Evolutionary conservation across 345 rosid species (phyloP).

Genomic region (Salix arbutifolia): DNA sequence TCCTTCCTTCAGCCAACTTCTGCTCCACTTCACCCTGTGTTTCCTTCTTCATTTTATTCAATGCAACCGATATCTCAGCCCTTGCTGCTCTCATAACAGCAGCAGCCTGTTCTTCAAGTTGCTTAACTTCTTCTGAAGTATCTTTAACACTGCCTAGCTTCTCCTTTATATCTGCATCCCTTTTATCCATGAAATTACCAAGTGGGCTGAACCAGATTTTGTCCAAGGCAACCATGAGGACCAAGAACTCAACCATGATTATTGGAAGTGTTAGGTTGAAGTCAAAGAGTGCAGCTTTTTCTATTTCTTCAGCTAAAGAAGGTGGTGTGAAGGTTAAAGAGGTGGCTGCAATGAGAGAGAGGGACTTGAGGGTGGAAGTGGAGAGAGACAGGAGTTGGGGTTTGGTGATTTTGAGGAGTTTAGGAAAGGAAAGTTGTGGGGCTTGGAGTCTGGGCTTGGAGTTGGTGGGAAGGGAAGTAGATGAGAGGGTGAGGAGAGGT

Average conservation of each 20-base stretch:
- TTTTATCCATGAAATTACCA: slow-evolving; percentile 82
- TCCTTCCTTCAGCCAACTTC: slow-evolving; percentile 60
- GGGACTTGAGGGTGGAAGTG: slow-evolving; percentile 48
- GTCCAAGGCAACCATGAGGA: slow-evolving; percentile 85
- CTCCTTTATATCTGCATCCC: slow-evolving; percentile 72
- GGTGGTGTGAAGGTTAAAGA: slow-evolving; percentile 54
- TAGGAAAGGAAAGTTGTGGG: slow-evolving; percentile 35
- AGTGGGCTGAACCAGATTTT: slow-evolving; percentile 75
- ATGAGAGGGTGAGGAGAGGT: slow-evolving; percentile 27
- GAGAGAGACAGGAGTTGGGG: slow-evolving; percentile 34
- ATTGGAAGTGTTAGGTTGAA: slow-evolving; percentile 90
- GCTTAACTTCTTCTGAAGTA: slow-evolving; percentile 73
- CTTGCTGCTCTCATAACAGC: slow-evolving; percentile 82
- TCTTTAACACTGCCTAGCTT: slow-evolving; percentile 77
- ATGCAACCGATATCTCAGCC: slow-evolving; percentile 85
- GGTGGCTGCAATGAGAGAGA: slow-evolving; percentile 55
- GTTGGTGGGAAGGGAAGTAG: slow-evolving; percentile 25
- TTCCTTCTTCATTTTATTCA: slow-evolving; percentile 89
- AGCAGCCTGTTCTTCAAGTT: slow-evolving; percentile 76
- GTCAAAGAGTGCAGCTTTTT: slow-evolving; percentile 89
- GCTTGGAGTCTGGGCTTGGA: slow-evolving; percentile 35
- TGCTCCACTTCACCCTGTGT: slow-evolving; percentile 69
- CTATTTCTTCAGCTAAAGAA: slow-evolving; percentile 70
- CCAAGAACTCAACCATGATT: slow-evolving; percentile 69
- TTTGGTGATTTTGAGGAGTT: slow-evolving; percentile 29